Base-by-base conservation (phyloP, 352 stramenopile genomes). In the Phytophthora ohioensis region DNA sequence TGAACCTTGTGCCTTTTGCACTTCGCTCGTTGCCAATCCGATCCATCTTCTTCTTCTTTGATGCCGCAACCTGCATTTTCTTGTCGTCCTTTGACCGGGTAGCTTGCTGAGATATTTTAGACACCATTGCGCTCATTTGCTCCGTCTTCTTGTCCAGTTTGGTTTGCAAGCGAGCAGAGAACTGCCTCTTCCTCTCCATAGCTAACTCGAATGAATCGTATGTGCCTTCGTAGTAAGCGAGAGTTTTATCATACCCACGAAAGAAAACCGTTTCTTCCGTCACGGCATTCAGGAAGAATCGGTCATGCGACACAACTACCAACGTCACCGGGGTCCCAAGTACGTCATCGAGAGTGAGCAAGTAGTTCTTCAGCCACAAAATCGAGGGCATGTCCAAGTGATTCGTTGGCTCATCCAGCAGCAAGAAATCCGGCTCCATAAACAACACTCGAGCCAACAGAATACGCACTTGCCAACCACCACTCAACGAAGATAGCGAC, bases 301-400 rank as follows among this genome's bases (percentile, higher is more conserved):
- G 85, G 67, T 98, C 96, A 74, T 98, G 95, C 45, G 84, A 97
- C 10, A 99, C 94, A 12, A 98, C 70, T 6, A 98, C 80, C 12
- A 98, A 71, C 6, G 94, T 99, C 4, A 89, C 76, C 3, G 79
- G 79, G 21, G 51, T 79, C 4, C 67, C 71, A 1, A 89, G 75
- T 57, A 98, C 91, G 5, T 85, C 80, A 35, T 91, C 95, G 47
- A 99, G 88, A 42, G 88, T 97, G 82, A 98, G 98, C 21, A 99
- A 64, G 86, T 99, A 99, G 65, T 96, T 91, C 67, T 98, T 98
- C 17, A 99, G 83, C 97, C 97, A 99, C 47, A 95, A 91, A 58
- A 99, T 96, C 57, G 98, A 98, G 70, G 98, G 97, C 46, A 99
- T 96, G 80, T 99, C 97, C 68, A 98, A 83, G 75, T 97, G 90